Evolutionary conservation across 106 monocot species (phyloP), one percentile per base, ranked within the genome.

Genomic region (Platanthera zijinensis): DNA sequence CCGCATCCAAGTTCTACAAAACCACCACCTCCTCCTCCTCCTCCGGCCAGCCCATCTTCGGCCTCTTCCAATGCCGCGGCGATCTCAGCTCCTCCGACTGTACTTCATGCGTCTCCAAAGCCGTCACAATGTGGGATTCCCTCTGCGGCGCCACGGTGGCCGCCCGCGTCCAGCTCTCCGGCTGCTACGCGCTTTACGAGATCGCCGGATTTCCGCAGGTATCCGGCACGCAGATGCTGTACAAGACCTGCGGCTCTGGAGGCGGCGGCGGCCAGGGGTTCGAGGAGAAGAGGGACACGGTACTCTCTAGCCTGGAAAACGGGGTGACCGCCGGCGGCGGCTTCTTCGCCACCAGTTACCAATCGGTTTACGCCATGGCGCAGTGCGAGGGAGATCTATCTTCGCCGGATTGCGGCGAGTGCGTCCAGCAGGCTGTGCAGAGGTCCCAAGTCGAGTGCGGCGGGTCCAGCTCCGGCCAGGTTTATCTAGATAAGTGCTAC

Each of bases 351-450:
- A 90, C 97, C 7, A 88, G 82, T 72, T 99, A 87, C 78, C 82
- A 78, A 52, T 73, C 79, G 17, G 92, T 94, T 45, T 99, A 92
- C 76, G 88, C 91, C 30, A 87, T 99, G 94, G 94, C 94, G 13
- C 99, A 99, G 79, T 99, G 99, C 78, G 88, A 99, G 75, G 94
- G 94, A 62, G 99, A 94, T 52, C 81, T 99, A 51, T 92, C 92
- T 52, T 71, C 77, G 0, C 77, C 82, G 3, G 99, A 99, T 76
- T 94, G 99, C 73, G 85, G 84, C 11, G 82, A 90, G 64, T 99
- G 99, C 75, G 88, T 92, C 5, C 50, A 86, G 30, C 82, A 94
- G 80, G 94, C 99, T 6, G 92, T 92, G 50, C 99, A 99, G 87
- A 92, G 87, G 86, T 86, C 84, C 50, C 88, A 99, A 86, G 92